Percentiles rank a stretch among this genome's conserved stretches.
Evolutionary conservation across 345 rosid genomes (phyloP).

Genomic region (Sonneratia alba): DNA sequence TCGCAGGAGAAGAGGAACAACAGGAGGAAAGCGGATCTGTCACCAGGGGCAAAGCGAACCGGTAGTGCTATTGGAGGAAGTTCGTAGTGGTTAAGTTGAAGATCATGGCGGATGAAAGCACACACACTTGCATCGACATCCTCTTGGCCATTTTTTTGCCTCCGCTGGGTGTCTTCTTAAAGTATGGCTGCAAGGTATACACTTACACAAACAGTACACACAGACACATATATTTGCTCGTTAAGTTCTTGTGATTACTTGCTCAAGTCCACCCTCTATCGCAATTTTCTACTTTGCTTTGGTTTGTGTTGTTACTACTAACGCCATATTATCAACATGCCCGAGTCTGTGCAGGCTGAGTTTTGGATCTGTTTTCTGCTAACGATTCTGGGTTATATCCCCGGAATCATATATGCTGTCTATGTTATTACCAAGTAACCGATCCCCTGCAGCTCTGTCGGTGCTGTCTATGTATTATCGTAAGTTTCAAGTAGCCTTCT

Average conservation of each 20-base stretch:
- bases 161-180: conserved; percentile 90
- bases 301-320: no score
- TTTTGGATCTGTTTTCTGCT: conserved; percentile 85
- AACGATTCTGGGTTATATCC: conserved; percentile 58
- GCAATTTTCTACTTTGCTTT: no score
- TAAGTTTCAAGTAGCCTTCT: no score
- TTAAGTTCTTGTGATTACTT: background rate
- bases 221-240: background rate
- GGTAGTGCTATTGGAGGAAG: no score
- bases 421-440: conserved; percentile 53
- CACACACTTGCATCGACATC: conserved; percentile 57
- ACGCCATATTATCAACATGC: no score
- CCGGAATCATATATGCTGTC: conserved; percentile 74
- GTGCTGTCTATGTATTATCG: no score
- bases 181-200: conserved; percentile 55
- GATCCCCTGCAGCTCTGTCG: conserved; percentile 49
- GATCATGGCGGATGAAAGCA: conserved; percentile 20
- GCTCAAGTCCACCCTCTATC: no score
- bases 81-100: no score
- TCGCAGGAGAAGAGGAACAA: no score
- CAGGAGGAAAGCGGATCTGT: no score
- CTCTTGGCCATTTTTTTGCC: conserved; percentile 75
- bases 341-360: conserved; percentile 31
- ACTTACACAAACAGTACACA: background rate
- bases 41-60: no score